Evolutionary conservation across 83 land plant species (phyloP).

Genomic region (Picea abies): DNA sequence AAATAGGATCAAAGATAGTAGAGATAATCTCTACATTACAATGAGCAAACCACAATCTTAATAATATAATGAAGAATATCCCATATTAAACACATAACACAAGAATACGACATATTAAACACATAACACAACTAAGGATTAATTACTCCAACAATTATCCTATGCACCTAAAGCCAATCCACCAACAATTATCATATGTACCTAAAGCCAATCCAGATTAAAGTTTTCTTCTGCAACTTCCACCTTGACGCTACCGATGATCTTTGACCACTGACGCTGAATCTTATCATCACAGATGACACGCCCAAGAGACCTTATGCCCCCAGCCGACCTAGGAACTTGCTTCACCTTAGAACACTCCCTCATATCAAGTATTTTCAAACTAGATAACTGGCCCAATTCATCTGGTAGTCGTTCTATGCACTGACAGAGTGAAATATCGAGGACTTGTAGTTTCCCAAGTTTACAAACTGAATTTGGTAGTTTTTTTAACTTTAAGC

Average conservation of each 20-base stretch:
- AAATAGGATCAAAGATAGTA: too few species aligned
- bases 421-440: conserved; percentile 52
- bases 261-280: conserved; percentile 32
- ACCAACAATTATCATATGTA: too few species aligned
- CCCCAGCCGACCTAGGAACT: conserved; percentile 34
- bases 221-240: neutral
- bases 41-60: too few species aligned
- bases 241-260: neutral
- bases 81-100: too few species aligned
- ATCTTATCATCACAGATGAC: conserved; percentile 64
- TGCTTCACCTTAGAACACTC: conserved; percentile 40
- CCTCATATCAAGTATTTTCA: conserved; percentile 70
- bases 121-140: too few species aligned
- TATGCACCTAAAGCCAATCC: too few species aligned
- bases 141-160: too few species aligned
- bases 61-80: too few species aligned
- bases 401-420: conserved; percentile 44
- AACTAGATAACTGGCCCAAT: conserved; percentile 25
- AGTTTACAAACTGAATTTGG: conserved; percentile 44
- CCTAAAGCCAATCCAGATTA: conserved; percentile 9
- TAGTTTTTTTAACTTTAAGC: conserved; percentile 41
- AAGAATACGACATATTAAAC: too few species aligned
- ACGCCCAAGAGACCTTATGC: conserved; percentile 27
- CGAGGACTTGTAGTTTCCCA: conserved; percentile 36
- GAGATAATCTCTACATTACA: too few species aligned